phyloP scores from a whole-genome alignment of 371 early-diverging fungal genomes.

The Apophysomyces variabilis region DNA sequence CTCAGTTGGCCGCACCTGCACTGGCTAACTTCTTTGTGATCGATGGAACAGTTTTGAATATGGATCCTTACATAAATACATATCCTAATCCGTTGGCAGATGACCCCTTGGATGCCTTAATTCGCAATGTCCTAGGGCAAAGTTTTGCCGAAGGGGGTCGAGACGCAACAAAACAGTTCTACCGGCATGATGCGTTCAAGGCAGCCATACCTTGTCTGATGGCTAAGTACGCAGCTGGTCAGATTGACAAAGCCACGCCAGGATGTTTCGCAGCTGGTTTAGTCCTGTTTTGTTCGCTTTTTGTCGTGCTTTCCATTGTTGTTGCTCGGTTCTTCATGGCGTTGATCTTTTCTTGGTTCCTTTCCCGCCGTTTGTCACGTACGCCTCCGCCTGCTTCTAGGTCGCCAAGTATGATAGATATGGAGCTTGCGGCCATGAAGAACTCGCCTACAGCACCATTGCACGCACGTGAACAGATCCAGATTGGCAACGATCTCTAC shows the following conservation, averaged over 20 bases:
- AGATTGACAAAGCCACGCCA: slow-evolving; percentile 77
- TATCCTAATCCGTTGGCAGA: slow-evolving; percentile 28
- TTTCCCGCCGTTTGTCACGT: slow-evolving; percentile 69
- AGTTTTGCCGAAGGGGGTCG: slow-evolving; percentile 48
- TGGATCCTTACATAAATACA: slow-evolving; percentile 60
- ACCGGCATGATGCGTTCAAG: slow-evolving; percentile 55
- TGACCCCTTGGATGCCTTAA: slow-evolving; percentile 62
- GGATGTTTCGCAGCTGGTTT: slow-evolving; percentile 89
- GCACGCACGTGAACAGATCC: slow-evolving; percentile 15
- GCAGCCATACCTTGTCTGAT: slow-evolving; percentile 61
- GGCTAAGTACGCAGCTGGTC: slow-evolving; percentile 72
- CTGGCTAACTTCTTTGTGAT: slow-evolving; percentile 61
- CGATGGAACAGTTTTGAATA: slow-evolving; percentile 71
- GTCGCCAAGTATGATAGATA: slow-evolving; percentile 13
- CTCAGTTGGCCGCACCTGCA: slow-evolving; percentile 42
- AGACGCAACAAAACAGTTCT: slow-evolving; percentile 73
- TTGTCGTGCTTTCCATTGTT: slow-evolving; percentile 72
- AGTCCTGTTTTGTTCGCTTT: slow-evolving; percentile 68
- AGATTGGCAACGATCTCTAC: slow-evolving; percentile 54
- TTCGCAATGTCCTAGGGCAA: slow-evolving; percentile 47
- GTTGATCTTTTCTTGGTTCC: slow-evolving; percentile 81
- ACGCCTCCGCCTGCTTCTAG: slow-evolving; percentile 35
- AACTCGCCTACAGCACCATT: slow-evolving; percentile 11
- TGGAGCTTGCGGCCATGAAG: slow-evolving; percentile 40
- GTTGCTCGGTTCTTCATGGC: slow-evolving; percentile 84